phyloP scores from a whole-genome alignment of 2,329 filamentous ascomycete genomes.

The Xylaria sp. region DNA sequence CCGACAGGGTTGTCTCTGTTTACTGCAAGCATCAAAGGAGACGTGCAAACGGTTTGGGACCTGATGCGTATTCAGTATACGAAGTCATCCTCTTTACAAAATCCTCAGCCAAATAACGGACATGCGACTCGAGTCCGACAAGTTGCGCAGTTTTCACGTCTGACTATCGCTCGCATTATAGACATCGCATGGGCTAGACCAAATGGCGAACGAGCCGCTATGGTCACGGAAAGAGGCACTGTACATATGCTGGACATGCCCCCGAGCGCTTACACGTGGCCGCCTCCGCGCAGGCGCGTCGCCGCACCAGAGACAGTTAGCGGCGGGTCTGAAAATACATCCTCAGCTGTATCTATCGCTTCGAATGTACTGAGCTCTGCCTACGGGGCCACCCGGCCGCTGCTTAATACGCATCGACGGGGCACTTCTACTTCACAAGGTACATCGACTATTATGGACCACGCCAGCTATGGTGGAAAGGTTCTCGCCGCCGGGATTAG shows the following conservation, averaged over 20 bases:
- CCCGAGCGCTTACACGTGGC: conserved; percentile 85
- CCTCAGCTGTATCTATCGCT: conserved; percentile 72
- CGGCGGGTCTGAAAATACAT: conserved; percentile 60
- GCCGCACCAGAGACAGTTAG: conserved; percentile 57
- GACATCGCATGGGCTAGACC: conserved; percentile 89
- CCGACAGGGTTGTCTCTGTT: conserved; percentile 78
- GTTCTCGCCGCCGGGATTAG: conserved; percentile 78
- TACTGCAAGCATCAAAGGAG: conserved; percentile 84
- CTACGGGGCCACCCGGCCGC: conserved; percentile 72
- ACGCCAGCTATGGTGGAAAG: conserved; percentile 75
- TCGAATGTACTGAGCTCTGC: conserved; percentile 77
- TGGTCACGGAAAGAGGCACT: conserved; percentile 95
- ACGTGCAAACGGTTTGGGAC: conserved; percentile 85
- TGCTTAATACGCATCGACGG: conserved; percentile 65
- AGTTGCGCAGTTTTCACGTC: conserved; percentile 86
- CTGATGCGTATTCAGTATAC: conserved; percentile 73
- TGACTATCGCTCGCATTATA: conserved; percentile 90
- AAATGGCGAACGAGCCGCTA: conserved; percentile 82
- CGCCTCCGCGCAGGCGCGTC: conserved; percentile 71
- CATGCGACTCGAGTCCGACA: conserved; percentile 76
- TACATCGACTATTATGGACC: conserved; percentile 63
- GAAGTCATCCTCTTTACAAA: conserved; percentile 69
- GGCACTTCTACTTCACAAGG: conserved; percentile 58
- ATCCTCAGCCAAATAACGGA: conserved; percentile 58
- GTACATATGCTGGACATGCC: conserved; percentile 92